Conservation (phyloP, 352 stramenopile species). For the Aphanomyces euteiches region DNA sequence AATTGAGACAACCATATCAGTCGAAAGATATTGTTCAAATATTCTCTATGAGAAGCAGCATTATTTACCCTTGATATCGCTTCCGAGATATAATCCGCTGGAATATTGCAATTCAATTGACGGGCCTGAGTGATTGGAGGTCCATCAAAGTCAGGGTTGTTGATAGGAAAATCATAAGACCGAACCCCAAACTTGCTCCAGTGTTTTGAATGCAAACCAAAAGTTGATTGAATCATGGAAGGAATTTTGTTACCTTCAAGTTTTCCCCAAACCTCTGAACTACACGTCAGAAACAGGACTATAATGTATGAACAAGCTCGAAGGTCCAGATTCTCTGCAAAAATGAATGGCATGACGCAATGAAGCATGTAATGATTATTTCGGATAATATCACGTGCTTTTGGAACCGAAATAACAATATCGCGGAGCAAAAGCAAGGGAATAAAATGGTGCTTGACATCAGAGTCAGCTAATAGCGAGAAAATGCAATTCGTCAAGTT, state of each 20-base stretch:
- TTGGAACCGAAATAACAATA: neutral
- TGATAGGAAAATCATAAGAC: neutral
- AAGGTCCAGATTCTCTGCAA: neutral
- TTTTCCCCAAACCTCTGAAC: neutral
- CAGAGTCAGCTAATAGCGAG: neutral
- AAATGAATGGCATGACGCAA: constrained; percentile 8
- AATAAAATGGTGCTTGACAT: constrained; percentile 2
- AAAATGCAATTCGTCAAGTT: neutral
- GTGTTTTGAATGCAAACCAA: neutral
- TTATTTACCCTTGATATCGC: neutral
- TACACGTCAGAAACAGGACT: neutral
- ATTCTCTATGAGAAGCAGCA: neutral
- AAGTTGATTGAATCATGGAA: neutral
- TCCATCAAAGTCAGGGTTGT: too few relatives aligned
- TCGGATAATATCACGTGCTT: neutral
- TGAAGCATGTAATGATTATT: neutral
- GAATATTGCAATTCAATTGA: neutral
- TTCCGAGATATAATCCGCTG: neutral
- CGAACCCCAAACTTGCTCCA: neutral
- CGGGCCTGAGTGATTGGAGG: too few relatives aligned
- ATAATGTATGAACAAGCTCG: constrained; percentile 10
- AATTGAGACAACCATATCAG: neutral
- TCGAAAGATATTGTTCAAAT: constrained; percentile 4
- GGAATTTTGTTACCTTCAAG: neutral
- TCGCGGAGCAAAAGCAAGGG: neutral